Evolutionary conservation across 257 asterid genomes (phyloP).

Genomic region (Solanum corneliomulleri): DNA sequence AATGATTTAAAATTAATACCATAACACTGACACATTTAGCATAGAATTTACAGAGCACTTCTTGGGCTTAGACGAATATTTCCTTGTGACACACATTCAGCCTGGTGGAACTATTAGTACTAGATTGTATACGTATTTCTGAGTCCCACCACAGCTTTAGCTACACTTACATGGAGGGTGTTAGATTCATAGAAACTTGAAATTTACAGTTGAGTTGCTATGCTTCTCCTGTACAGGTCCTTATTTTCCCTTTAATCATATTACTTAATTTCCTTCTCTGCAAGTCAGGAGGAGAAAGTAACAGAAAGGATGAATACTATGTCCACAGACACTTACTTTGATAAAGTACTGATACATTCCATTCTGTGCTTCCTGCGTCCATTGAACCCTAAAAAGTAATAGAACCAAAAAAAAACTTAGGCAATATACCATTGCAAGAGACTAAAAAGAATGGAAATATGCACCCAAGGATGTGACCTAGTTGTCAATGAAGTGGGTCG

Average conservation of each 20-base stretch:
- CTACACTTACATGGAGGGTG: not conserved
- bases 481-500: not conserved
- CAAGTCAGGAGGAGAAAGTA: not conserved
- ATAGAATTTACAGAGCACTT: not conserved
- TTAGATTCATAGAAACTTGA: not conserved
- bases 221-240: not conserved
- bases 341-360: slow-evolving; percentile 82
- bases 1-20: not conserved
- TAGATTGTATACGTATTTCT: not conserved
- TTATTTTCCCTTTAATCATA: not conserved
- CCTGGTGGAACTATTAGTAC: not conserved
- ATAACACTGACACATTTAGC: not conserved
- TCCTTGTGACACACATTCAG: not conserved
- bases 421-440: not conserved
- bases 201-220: not conserved
- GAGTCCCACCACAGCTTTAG: not conserved
- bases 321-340: slow-evolving; percentile 41
- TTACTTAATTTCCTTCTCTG: not conserved
- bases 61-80: not conserved
- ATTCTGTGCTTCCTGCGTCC: slow-evolving; percentile 53
- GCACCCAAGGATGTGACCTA: not conserved
- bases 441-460: not conserved
- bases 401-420: not conserved
- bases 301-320: not conserved
- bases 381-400: slow-evolving; percentile 39